Evolutionary conservation across 2,329 filamentous ascomycete genomes (phyloP), one percentile per base, ranked within the genome.

Genomic region (Boeremia lycopersici): DNA sequence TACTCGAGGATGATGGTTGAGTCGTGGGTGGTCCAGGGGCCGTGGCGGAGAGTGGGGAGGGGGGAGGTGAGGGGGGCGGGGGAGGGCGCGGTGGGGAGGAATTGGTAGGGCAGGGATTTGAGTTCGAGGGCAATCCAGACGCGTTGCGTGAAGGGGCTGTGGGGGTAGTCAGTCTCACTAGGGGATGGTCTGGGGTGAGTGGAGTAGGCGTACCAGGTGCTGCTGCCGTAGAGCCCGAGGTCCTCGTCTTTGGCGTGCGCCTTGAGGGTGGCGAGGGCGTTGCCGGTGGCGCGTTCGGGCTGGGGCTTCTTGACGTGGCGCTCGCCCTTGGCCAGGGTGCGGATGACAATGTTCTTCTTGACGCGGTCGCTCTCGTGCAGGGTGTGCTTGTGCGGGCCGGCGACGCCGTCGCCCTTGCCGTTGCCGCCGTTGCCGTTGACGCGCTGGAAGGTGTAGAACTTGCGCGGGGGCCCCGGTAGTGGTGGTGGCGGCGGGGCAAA

Each of bases 111-210:
- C 8, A 95, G 81, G 15, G 85, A 83, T 72, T 95, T 95, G 65
- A 87, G 81, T 73, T 96, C 91, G 31, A 96, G 81, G 1, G 91
- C 89, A 60, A 96, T 95, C 91, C 91, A 96, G 25, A 95, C 89
- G 15, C 91, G 86, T 71, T 96, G 91, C 1, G 91, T 91, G 70
- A 93, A 95, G 25, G 91, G 91, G 68, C 89, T 90, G 34, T 10
- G 15, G 28, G 15, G 34, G 25, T 15, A 52, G 36, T 19, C n/a
- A n/a, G n/a, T n/a, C n/a, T n/a, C n/a, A n/a, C n/a, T n/a, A n/a
- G n/a, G n/a, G n/a, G n/a, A n/a, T n/a, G n/a, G n/a, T 6, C 29
- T 26, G n/a, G 5, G 2, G 17, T 7, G 5, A 58, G 62, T 55
- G 56, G 23, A 28, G 17, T 17, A 34, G 19, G 51, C 79, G 65